Evolutionary conservation across 2,329 filamentous ascomycete genomes (phyloP), one percentile per base, ranked within the genome.

Genomic region (Drechslera avenae): DNA sequence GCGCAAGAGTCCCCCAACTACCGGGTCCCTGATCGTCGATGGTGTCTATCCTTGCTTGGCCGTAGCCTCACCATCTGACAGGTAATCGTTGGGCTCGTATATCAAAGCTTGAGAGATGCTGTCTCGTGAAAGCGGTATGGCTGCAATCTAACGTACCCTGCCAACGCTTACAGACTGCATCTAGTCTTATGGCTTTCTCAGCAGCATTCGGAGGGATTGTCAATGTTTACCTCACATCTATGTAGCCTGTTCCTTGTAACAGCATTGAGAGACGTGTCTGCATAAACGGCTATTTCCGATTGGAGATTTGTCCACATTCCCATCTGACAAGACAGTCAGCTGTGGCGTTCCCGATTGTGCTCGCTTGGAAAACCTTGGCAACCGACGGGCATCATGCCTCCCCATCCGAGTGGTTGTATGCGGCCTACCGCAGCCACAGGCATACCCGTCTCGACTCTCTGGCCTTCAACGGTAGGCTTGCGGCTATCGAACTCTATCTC

Each of bases 341-440:
- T 40, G 26, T 32, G 33, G 26, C 28, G 14, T 36, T 17, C 17
- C 30, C 12, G 21, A 36, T 21, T 23, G 12, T 19, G 13, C 14
- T 34, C 36, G 26, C 26, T 37, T 39, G 26, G 26, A 12, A 32
- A 23, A 17, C 19, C 42, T 51, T 51, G 51, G 51, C 37, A 51
- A 44, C 30, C 39, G 36, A 33, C 33, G 23, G 37, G 26, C 13
- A 26, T 42, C 19, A n/a, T 42, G 19, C 31, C n/a, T 35, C 26
- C 37, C 30, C 30, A 35, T 44, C 19, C 35, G n/a, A 39, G 39
- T 39, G 39, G 39, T 34, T 31, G 16, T 21, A 40, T 18, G 37
- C 31, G 14, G 33, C 26, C 19, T n/a, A 44, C 19, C 26, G 34
- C 47, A 46, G 41, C 48, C 35, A 46, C 35, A 32, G 41, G 28